These are phyloP conservation scores for Myochromella boudieri DNA, from an alignment of 768 basidiomycete species.

Conservation along the genomic window DNA sequence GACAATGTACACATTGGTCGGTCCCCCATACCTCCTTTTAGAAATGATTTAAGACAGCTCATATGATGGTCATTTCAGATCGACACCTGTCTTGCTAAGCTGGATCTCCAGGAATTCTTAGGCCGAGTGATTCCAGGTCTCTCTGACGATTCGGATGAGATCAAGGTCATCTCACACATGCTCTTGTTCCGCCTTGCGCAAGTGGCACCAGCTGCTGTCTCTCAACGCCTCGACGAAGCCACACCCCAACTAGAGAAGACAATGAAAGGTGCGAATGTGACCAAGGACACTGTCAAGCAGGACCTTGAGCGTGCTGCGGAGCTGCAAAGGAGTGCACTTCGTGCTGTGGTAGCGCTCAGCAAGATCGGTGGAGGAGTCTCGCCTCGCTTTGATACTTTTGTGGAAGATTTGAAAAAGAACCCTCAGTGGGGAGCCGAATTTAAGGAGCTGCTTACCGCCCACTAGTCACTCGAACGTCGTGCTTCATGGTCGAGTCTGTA, in stretches of 20 bases:
- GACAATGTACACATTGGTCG: conserved; percentile 91
- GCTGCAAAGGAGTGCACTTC: conserved; percentile 84
- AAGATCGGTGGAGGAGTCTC: conserved; percentile 66
- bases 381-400: conserved; percentile 77
- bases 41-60: neutral
- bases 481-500: too few relatives aligned
- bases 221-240: conserved; percentile 80
- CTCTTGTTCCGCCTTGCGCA: conserved; percentile 90
- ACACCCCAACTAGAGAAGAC: conserved; percentile 83
- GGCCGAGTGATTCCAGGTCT: conserved; percentile 80
- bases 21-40: conserved; percentile 22
- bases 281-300: conserved; percentile 96
- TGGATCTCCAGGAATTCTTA: conserved; percentile 87
- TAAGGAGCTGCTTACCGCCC: conserved; percentile 46
- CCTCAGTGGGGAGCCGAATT: conserved; percentile 70
- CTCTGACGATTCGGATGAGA: conserved; percentile 89
- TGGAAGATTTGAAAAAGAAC: conserved; percentile 69
- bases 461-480: neutral
- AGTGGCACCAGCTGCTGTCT: conserved; percentile 80
- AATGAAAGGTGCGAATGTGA: conserved; percentile 85
- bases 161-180: conserved; percentile 96
- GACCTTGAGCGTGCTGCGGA: conserved; percentile 87
- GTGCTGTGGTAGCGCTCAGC: conserved; percentile 85
- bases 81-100: conserved; percentile 85
- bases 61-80: conserved; percentile 45